Percentiles rank a stretch among this genome's conserved stretches.
Conservation (phyloP, 176 grass and related monocot species). For the Zea luxurians region DNA sequence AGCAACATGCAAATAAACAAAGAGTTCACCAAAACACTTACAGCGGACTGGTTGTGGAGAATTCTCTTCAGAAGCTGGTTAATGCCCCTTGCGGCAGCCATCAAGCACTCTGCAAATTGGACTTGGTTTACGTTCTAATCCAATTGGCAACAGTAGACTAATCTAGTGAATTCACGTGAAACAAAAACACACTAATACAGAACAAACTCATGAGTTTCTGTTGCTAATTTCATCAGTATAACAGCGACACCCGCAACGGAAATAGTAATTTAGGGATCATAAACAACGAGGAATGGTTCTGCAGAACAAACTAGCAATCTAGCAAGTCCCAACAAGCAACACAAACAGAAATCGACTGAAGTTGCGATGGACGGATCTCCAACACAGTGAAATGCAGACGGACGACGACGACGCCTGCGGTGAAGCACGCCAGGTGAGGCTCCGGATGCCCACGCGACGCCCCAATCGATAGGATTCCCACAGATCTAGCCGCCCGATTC, state of each 20-base stretch:
- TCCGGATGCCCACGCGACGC: not conserved
- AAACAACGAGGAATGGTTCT: not conserved
- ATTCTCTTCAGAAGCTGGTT: constrained; percentile 73
- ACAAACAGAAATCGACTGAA: not conserved
- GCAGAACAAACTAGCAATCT: not conserved
- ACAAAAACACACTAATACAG: not conserved
- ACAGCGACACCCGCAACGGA: not conserved
- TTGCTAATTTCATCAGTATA: not conserved
- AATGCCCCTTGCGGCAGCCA: constrained; percentile 67
- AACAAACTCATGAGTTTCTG: constrained; percentile 1
- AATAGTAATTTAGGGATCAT: not conserved
- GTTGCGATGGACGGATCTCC: constrained; percentile 7
- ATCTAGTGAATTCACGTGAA: not conserved
- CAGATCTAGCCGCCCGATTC: not conserved
- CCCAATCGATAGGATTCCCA: not conserved
- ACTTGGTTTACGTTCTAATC: not conserved
- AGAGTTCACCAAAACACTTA: constrained; percentile 40
- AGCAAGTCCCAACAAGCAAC: not conserved
- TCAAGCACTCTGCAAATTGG: constrained; percentile 37
- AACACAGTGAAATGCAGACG: no score
- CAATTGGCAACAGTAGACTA: not conserved
- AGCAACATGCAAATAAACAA: not conserved
- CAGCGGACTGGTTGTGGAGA: constrained; percentile 59
- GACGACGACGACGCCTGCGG: not conserved
- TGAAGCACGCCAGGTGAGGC: not conserved